Base-by-base conservation (phyloP, 2,329 filamentous ascomycete species). In the Penicillium sclerotigenum region DNA sequence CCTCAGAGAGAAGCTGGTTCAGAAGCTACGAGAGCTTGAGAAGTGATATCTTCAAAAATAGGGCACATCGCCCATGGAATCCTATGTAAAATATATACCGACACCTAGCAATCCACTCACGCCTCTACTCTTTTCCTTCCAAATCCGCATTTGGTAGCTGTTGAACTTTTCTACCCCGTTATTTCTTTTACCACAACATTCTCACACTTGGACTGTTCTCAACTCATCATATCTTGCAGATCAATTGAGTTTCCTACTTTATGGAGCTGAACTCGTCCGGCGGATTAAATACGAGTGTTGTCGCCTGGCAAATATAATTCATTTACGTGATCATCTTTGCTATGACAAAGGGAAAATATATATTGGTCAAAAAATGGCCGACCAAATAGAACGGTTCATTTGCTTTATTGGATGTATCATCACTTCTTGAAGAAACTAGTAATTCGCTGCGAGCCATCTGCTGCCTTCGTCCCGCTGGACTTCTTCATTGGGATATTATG, bases 401-500 rank as follows among this genome's bases (percentile, higher is more conserved):
- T 45, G 28, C 29, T 20, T 16, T 8, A 11, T 22, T 13, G 2
- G n/a, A 24, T 31, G 1, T 38, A 13, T 36, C 22, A 40, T 65
- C 57, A 76, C 57, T 75, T 76, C 41, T 71, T 74, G 61, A 80
- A 80, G 62, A 80, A 80, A 31, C 72, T 78, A 1, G 78, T 80
- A 59, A 80, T 80, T 43, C 70, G 81, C 63, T 81, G 78, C 54
- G 79, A 84, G 16, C 81, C 80, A 61, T 78, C 74, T 29, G 71
- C 69, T 47, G 64, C 57, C 56, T 78, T 82, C 37, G 70, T 74
- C 60, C 72, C 72, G 22, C 71, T 65, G 10, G 67, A 70, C 26
- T 71, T 76, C 65, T 80, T 81, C 41, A 73, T 67, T 41, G 75
- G 71, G 49, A 74, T 80, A 34, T 86, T 86, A 60, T 77, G 82